A percentile compares a stretch with the other conserved stretches of the same genome.
Evolutionary conservation across 2,329 filamentous ascomycete genomes (phyloP).

Genomic region (Ceratocystis diversiconidia): DNA sequence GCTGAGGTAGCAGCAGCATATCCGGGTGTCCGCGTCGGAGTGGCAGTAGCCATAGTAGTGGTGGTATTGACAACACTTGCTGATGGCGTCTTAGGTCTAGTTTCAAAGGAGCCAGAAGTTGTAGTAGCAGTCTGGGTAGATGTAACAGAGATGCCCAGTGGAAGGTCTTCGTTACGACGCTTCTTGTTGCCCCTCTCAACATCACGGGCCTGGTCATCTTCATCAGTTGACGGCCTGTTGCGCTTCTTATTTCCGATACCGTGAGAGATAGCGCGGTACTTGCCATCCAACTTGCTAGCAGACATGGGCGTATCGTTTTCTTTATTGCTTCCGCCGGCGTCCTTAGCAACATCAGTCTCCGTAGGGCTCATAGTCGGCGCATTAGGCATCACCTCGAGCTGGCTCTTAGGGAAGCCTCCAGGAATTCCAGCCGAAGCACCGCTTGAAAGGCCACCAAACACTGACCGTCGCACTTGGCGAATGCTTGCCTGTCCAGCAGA

Average conservation of each 20-base stretch:
- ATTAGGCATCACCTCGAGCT: conserved; percentile 20
- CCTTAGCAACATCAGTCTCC: conserved; percentile 25
- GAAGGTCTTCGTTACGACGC: conserved; percentile 35
- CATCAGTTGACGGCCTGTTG: conserved; percentile 41
- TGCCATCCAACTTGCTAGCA: conserved; percentile 20
- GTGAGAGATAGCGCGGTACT: conserved; percentile 39
- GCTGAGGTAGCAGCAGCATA: conserved; percentile 15
- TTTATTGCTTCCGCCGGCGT: conserved; percentile 28
- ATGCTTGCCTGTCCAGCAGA: conserved; percentile 46
- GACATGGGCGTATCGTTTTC: conserved; percentile 36
- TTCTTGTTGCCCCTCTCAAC: conserved; percentile 49
- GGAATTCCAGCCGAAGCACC: conserved; percentile 30
- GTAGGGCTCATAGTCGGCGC: conserved; percentile 16
- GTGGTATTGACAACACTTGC: background rate
- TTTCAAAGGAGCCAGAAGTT: conserved; percentile 22
- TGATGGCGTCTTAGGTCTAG: conserved; percentile 12
- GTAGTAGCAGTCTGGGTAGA: conserved; percentile 28
- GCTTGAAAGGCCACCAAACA: conserved; percentile 24
- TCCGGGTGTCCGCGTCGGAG: conserved; percentile 6
- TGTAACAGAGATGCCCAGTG: conserved; percentile 39
- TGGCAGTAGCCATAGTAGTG: background rate
- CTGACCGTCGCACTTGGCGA: conserved; percentile 43
- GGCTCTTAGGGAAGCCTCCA: conserved; percentile 36
- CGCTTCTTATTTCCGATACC: conserved; percentile 54
- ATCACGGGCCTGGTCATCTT: conserved; percentile 39